Evolutionary conservation across 2,329 filamentous ascomycete species (phyloP).

Genomic region (Penicillium freii): DNA sequence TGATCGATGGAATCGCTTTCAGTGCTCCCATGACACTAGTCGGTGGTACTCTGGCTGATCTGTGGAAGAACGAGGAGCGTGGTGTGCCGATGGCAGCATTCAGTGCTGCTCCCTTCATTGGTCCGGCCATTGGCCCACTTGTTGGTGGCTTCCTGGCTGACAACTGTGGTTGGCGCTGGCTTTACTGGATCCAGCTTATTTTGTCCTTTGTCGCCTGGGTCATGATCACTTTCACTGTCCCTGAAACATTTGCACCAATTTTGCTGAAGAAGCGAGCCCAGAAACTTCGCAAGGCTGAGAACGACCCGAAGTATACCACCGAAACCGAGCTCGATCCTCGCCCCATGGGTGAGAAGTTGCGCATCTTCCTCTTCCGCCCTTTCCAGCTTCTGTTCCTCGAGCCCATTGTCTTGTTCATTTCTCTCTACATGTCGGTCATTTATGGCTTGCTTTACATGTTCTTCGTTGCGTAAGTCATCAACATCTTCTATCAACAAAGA

Average conservation of each 20-base stretch:
- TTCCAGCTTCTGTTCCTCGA: constrained; percentile 83
- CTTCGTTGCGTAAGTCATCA: constrained; percentile 53
- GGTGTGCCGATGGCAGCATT: constrained; percentile 87
- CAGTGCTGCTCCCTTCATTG: constrained; percentile 77
- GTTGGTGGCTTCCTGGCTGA: constrained; percentile 74
- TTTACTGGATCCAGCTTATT: constrained; percentile 86
- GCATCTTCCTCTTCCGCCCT: constrained; percentile 74
- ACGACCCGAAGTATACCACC: constrained; percentile 67
- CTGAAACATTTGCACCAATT: constrained; percentile 82
- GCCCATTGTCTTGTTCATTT: constrained; percentile 80
- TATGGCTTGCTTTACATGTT: constrained; percentile 54
- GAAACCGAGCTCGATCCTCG: constrained; percentile 76
- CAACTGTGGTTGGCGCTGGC: constrained; percentile 72
- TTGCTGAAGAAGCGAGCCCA: constrained; percentile 69
- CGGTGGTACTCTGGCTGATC: constrained; percentile 75
- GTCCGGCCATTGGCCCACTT: constrained; percentile 73
- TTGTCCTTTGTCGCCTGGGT: constrained; percentile 67
- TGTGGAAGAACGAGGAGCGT: constrained; percentile 81
- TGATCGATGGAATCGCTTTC: constrained; percentile 79
- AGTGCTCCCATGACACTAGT: constrained; percentile 84
- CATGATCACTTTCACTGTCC: constrained; percentile 81
- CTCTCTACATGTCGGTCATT: constrained; percentile 80
- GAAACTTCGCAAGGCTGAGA: constrained; percentile 68
- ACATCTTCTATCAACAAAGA: neutral
- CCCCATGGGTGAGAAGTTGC: constrained; percentile 65